Percentiles rank a stretch among this genome's conserved stretches.
phyloP scores from a whole-genome alignment of 306 rosid species.

The Ormosia semicastrata region DNA sequence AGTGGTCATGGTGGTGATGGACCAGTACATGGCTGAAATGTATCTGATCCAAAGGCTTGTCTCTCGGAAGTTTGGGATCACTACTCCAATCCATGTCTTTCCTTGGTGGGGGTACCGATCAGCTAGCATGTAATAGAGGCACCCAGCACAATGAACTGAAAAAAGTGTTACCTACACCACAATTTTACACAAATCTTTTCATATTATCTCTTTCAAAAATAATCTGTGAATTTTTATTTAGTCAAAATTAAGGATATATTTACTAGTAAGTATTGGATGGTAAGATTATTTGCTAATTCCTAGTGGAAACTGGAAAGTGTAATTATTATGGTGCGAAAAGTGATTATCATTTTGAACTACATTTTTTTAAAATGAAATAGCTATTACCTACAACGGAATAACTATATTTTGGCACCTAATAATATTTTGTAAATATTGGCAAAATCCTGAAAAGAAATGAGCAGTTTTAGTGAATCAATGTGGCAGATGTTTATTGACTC shows the following conservation, averaged over 20 bases:
- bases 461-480: not conserved
- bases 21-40: constrained; percentile 85
- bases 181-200: not conserved
- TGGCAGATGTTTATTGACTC: not conserved
- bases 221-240: not conserved
- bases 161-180: constrained; percentile 67
- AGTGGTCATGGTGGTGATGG: constrained; percentile 90
- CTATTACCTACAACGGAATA: no score
- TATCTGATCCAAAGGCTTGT: constrained; percentile 67
- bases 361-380: not conserved
- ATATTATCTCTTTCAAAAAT: not conserved
- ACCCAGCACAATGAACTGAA: constrained; percentile 79
- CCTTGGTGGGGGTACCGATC: constrained; percentile 67
- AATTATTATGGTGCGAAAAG: no score
- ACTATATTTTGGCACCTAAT: not conserved
- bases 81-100: constrained; percentile 85
- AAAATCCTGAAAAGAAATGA: not conserved
- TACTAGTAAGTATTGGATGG: no score
- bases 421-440: not conserved
- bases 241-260: not conserved
- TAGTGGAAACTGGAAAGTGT: no score
- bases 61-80: constrained; percentile 65
- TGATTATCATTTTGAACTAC: not conserved
- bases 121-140: constrained; percentile 82
- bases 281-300: no score